Base-by-base conservation (phyloP, 805 yeast genomes). In the Candida nanaspora region DNA sequence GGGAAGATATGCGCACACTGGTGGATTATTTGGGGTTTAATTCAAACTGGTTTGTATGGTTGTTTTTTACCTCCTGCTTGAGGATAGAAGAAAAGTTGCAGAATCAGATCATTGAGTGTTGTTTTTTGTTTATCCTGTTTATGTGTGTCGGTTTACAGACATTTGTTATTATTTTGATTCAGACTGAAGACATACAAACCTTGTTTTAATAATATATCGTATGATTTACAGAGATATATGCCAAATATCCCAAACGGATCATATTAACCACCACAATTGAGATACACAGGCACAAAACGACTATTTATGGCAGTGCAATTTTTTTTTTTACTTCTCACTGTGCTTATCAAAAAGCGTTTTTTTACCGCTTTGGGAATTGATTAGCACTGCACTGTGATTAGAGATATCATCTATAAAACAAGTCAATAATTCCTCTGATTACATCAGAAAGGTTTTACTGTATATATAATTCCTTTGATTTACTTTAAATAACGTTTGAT, bases 41-140 rank as follows among this genome's bases (percentile, higher is more conserved):
- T 79, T 3, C 96, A 89, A 59, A 73, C 89, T 0, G 72, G 76
- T 2, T 62, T 89, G 38, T 89, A 77, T 63, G 86, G 82, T 7
- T 80, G 80, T n/a, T 89, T 86, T 55, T 66, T 89, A 33, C 98
- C 97, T 2, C 98, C 98, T 4, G 98, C 98, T n/a, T 87, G 57
- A 57, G 11, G 7, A 18, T 21, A 14, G 34, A 11, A 23, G 11
- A 23, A 8, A n/a, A n/a, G n/a, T n/a, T n/a, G n/a, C n/a, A n/a
- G n/a, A n/a, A n/a, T n/a, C n/a, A n/a, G n/a, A n/a, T n/a, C n/a
- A n/a, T n/a, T n/a, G n/a, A n/a, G n/a, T n/a, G n/a, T n/a, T n/a
- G n/a, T n/a, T n/a, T n/a, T n/a, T n/a, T n/a, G n/a, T n/a, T n/a
- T n/a, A n/a, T n/a, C n/a, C n/a, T n/a, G n/a, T n/a, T n/a, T n/a